Evolutionary conservation across 225 moss, liverwort and hornwort genomes (phyloP).

Genomic region (Polytrichum commune): DNA sequence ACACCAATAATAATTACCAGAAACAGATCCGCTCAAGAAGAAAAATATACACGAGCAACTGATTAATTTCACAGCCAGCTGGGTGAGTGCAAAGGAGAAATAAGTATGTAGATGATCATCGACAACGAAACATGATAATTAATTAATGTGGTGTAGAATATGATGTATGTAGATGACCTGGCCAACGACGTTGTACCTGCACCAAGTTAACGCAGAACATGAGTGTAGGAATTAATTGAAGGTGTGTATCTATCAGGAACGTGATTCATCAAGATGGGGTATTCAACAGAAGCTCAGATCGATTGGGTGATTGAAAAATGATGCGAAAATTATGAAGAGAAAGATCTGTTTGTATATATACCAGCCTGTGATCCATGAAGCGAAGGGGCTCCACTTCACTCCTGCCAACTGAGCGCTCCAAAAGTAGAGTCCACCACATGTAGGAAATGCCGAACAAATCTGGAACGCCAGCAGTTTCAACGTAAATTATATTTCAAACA

Average conservation of each 20-base stretch:
- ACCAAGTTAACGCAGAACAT: background rate
- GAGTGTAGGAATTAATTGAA: too few relatives aligned
- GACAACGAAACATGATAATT: too few relatives aligned
- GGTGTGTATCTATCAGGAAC: too few relatives aligned
- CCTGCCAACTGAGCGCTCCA: slow-evolving; percentile 47
- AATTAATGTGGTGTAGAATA: background rate
- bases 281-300: background rate
- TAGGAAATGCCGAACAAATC: slow-evolving; percentile 51
- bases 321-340: background rate
- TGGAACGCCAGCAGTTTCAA: background rate
- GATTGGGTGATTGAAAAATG: background rate
- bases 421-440: slow-evolving; percentile 40
- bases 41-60: too few relatives aligned
- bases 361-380: slow-evolving; percentile 53
- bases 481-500: too few relatives aligned
- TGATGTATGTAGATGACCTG: background rate
- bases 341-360: slow-evolving; percentile 8
- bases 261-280: background rate
- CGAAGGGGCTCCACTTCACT: slow-evolving; percentile 40
- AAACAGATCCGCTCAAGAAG: background rate
- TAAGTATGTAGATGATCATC: background rate
- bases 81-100: background rate
- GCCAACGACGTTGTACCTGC: slow-evolving; percentile 3
- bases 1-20: background rate
- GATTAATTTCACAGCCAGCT: too few relatives aligned